phyloP scores from a whole-genome alignment of 164 flowering plant genomes.

The Berberis thunbergii region DNA sequence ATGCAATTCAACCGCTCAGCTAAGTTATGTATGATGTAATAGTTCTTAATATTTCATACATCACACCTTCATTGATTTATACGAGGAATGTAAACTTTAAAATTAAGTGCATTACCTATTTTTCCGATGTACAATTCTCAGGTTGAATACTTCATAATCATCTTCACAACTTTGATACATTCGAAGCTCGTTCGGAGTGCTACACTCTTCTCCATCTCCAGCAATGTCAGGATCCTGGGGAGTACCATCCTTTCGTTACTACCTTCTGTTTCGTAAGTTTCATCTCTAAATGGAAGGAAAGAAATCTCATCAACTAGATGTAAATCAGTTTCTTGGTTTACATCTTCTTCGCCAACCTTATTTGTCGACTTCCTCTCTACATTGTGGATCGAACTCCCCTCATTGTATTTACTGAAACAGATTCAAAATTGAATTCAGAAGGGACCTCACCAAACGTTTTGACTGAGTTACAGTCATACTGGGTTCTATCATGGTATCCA shows the following conservation, averaged over 20 bases:
- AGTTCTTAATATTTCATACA: neutral
- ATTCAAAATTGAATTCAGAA: constrained; percentile 8
- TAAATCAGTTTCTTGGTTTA: constrained; percentile 12
- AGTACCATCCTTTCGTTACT: constrained; percentile 23
- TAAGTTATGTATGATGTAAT: neutral
- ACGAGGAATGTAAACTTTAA: neutral
- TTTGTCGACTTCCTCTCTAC: constrained; percentile 1
- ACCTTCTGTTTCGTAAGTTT: constrained; percentile 19
- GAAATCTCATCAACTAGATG: constrained; percentile 17
- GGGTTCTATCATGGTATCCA: constrained; percentile 21
- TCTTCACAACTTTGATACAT: constrained; percentile 34
- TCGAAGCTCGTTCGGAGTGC: constrained; percentile 32
- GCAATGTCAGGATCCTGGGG: constrained; percentile 18
- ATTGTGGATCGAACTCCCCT: constrained; percentile 10
- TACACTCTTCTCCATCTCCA: constrained; percentile 28
- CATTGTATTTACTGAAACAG: constrained; percentile 7
- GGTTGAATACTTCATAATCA: constrained; percentile 69
- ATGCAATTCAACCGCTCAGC: neutral
- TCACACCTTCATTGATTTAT: neutral
- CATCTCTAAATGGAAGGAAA: constrained; percentile 12
- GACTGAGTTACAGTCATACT: constrained; percentile 13
- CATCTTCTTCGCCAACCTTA: constrained; percentile 9
- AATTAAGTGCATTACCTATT: constrained; percentile 42
- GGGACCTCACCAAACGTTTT: constrained; percentile 16
- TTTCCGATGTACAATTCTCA: constrained; percentile 82